phyloP scores from a whole-genome alignment of 495 filamentous ascomycete genomes.

The Daldinia decipiens region DNA sequence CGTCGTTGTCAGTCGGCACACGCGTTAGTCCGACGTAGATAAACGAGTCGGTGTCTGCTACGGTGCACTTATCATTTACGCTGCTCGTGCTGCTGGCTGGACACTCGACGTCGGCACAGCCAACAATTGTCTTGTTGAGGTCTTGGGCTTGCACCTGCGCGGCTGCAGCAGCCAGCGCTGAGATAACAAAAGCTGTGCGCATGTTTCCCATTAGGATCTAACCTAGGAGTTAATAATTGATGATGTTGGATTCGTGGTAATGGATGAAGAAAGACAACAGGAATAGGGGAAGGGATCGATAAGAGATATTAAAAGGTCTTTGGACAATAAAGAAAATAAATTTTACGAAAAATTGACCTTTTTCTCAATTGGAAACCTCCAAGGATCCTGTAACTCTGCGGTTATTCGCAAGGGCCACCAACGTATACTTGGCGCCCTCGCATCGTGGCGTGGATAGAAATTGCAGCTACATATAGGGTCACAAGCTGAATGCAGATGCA shows the following conservation, averaged over 20 bases:
- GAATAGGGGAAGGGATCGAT: background rate
- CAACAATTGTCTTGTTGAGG: conserved; percentile 42
- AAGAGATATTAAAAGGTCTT: conserved; percentile 4
- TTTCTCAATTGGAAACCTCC: background rate
- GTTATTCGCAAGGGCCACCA: background rate
- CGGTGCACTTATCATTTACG: conserved; percentile 37
- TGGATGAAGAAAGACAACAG: background rate
- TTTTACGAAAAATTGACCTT: background rate
- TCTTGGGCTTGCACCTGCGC: conserved; percentile 29
- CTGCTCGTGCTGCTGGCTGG: conserved; percentile 18
- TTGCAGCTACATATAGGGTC: background rate
- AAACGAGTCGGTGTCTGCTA: conserved; percentile 39
- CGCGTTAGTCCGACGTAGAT: conserved; percentile 33
- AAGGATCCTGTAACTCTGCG: background rate
- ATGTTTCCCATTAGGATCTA: conserved; percentile 1
- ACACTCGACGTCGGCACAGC: conserved; percentile 40
- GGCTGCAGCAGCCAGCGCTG: conserved; percentile 10
- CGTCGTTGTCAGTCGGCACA: conserved; percentile 14
- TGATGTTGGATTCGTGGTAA: background rate
- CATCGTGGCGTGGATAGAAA: background rate
- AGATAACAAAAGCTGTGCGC: conserved; percentile 8
- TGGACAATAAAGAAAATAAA: background rate
- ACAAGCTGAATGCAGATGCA: background rate
- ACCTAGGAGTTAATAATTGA: background rate
- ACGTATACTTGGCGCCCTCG: background rate